Percentiles rank a stretch among this genome's conserved stretches.
These are phyloP conservation scores for Globisporangium yorkense DNA, from an alignment of 352 stramenopile species.

Conservation along the genomic window DNA sequence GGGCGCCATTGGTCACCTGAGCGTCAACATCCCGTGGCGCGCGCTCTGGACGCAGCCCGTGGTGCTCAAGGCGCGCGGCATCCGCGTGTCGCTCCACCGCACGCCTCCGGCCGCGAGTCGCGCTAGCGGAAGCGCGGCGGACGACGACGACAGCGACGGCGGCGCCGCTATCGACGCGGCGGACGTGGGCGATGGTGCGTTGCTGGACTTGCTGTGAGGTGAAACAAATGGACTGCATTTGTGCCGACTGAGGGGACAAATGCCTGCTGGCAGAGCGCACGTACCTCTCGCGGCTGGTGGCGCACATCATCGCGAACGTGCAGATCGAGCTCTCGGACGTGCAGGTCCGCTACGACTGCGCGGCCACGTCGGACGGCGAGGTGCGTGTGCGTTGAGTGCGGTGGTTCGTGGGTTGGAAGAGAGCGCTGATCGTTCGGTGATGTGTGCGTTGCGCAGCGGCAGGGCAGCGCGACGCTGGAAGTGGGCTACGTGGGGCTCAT, in stretches of 20 bases:
- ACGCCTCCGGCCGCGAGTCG: constrained; percentile 17
- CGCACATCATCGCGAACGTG: constrained; percentile 83
- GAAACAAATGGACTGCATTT: no score
- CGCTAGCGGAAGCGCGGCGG: constrained; percentile 15
- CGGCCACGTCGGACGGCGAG: constrained; percentile 49
- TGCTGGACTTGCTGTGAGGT: neutral
- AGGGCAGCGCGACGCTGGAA: constrained; percentile 63
- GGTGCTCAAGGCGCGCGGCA: constrained; percentile 64
- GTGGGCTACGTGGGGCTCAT: constrained; percentile 59
- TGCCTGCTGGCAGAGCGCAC: constrained; percentile 41
- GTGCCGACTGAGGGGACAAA: neutral
- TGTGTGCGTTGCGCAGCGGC: constrained; percentile 26
- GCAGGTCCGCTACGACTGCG: constrained; percentile 80
- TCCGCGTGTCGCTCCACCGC: constrained; percentile 68
- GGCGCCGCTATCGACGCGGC: constrained; percentile 12
- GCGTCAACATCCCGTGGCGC: constrained; percentile 83
- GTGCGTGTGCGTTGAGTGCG: constrained; percentile 17
- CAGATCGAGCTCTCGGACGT: constrained; percentile 82
- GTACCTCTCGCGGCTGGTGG: constrained; percentile 76
- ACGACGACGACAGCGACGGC: constrained; percentile 15
- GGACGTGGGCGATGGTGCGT: constrained; percentile 29
- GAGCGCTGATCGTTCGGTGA: neutral
- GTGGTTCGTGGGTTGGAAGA: neutral
- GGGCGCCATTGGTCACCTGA: constrained; percentile 67
- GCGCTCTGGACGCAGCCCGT: constrained; percentile 80